A percentile compares a stretch with the other conserved stretches of the same genome.
phyloP scores from a whole-genome alignment of 2,329 filamentous ascomycete species.

The Fulvia fulva region DNA sequence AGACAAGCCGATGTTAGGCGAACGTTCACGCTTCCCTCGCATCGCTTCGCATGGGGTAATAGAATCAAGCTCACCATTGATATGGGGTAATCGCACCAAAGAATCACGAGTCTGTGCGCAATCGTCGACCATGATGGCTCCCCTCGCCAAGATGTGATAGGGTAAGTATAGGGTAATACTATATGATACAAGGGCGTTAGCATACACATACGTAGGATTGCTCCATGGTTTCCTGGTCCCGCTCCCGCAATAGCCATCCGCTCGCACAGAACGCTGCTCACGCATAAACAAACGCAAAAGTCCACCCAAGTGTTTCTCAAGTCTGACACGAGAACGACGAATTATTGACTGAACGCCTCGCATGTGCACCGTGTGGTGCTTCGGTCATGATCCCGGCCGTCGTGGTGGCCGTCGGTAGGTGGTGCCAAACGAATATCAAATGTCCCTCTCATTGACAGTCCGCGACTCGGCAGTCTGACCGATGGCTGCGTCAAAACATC shows the following conservation, averaged over 20 bases:
- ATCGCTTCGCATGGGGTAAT: not conserved
- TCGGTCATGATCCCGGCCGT: not conserved
- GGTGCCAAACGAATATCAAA: not conserved
- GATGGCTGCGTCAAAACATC: not conserved
- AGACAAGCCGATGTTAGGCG: not conserved
- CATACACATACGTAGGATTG: not conserved
- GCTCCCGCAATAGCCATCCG: not conserved
- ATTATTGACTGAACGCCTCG: not conserved
- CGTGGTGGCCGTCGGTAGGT: not conserved
- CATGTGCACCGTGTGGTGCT: not conserved
- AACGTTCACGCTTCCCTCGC: not conserved
- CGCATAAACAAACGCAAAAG: not conserved
- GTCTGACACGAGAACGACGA: not conserved
- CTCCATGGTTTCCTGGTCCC: not conserved
- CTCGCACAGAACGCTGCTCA: not conserved
- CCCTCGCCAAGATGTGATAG: not conserved
- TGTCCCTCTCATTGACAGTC: not conserved
- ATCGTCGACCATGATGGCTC: not conserved
- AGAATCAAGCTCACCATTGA: not conserved
- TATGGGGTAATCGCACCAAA: conserved; percentile 3
- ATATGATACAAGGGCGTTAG: not conserved
- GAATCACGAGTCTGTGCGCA: too few species aligned
- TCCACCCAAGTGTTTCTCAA: not conserved
- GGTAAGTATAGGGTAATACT: conserved; percentile 4
- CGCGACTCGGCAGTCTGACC: not conserved